Evolutionary conservation across 2,329 filamentous ascomycete genomes (phyloP).

Genomic region (Arachnomyces sp.): DNA sequence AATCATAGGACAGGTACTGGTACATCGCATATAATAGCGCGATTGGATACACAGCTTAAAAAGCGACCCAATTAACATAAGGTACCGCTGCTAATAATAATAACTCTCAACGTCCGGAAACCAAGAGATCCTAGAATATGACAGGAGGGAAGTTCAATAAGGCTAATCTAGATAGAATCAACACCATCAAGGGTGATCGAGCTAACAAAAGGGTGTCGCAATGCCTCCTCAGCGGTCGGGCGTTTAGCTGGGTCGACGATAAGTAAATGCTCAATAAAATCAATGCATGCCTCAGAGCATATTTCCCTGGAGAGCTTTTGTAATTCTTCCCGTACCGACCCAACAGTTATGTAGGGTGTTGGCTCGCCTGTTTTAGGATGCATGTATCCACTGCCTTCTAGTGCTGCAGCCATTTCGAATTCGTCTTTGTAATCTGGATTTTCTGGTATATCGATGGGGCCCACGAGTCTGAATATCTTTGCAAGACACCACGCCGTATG

Average conservation of each 20-base stretch:
- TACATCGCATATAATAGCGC: too few relatives aligned
- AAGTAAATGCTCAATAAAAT: conserved; percentile 8
- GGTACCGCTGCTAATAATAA: too few relatives aligned
- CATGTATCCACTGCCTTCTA: conserved; percentile 3
- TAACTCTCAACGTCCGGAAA: too few relatives aligned
- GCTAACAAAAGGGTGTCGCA: conserved; percentile 5
- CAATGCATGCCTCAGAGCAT: conserved; percentile 6
- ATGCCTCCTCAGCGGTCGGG: conserved; percentile 4
- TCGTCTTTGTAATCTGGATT: conserved; percentile 2
- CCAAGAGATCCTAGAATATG: too few relatives aligned
- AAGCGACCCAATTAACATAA: too few relatives aligned
- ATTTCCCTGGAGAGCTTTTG: conserved; percentile 6
- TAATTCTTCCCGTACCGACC: conserved; percentile 5
- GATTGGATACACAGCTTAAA: too few relatives aligned
- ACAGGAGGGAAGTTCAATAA: too few relatives aligned
- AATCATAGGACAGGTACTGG: too few relatives aligned
- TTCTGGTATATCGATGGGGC: conserved; percentile 1
- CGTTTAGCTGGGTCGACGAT: conserved; percentile 6
- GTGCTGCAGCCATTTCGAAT: conserved; percentile 1
- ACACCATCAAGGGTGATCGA: too few relatives aligned
- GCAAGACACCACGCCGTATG: conserved; percentile 3
- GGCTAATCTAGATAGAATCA: too few relatives aligned
- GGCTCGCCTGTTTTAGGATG: conserved; percentile 2
- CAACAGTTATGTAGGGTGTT: conserved; percentile 3
- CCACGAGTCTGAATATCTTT: conserved; percentile 3